phyloP scores from a whole-genome alignment of 768 basidiomycete species.

The Leccinum variicolor region DNA sequence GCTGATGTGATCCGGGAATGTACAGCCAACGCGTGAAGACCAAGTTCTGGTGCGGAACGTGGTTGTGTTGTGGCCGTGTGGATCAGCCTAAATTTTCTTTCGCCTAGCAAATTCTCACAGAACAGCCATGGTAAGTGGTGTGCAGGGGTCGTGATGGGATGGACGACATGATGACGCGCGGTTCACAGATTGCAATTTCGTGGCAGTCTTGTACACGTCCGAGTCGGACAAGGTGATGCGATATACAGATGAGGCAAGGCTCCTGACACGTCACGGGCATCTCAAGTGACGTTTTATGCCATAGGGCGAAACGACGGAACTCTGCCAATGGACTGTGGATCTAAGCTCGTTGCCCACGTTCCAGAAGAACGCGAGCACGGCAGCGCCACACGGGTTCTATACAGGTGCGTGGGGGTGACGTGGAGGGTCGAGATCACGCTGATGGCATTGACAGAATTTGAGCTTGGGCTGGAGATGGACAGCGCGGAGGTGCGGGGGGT shows the following conservation, averaged over 20 bases:
- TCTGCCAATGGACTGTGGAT: slow-evolving; percentile 89
- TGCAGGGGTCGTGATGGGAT: neutral
- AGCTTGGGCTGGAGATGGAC: slow-evolving; percentile 79
- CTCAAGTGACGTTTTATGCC: slow-evolving; percentile 23
- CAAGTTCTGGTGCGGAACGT: slow-evolving; percentile 67
- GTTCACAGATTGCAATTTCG: slow-evolving; percentile 65
- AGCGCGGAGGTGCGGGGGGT: slow-evolving; percentile 76
- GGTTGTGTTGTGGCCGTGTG: slow-evolving; percentile 2
- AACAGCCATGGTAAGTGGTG: slow-evolving; percentile 40
- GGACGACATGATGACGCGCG: neutral
- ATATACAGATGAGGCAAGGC: slow-evolving; percentile 71
- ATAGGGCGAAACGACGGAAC: slow-evolving; percentile 64
- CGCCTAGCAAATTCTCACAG: slow-evolving; percentile 68
- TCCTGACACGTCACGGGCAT: slow-evolving; percentile 13
- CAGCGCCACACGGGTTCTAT: slow-evolving; percentile 66
- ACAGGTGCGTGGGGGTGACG: slow-evolving; percentile 46
- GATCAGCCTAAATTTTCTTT: slow-evolving; percentile 10
- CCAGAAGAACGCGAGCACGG: slow-evolving; percentile 61
- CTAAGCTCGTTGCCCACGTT: slow-evolving; percentile 75
- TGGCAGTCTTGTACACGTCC: slow-evolving; percentile 79
- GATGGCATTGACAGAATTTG: slow-evolving; percentile 55
- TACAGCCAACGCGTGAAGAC: slow-evolving; percentile 75
- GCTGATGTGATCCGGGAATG: slow-evolving; percentile 13
- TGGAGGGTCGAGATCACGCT: neutral
- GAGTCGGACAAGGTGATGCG: slow-evolving; percentile 74